Percentiles rank a stretch among this genome's conserved stretches.
phyloP scores from a whole-genome alignment of 768 basidiomycete genomes.

The Leccinum subgranulosum region DNA sequence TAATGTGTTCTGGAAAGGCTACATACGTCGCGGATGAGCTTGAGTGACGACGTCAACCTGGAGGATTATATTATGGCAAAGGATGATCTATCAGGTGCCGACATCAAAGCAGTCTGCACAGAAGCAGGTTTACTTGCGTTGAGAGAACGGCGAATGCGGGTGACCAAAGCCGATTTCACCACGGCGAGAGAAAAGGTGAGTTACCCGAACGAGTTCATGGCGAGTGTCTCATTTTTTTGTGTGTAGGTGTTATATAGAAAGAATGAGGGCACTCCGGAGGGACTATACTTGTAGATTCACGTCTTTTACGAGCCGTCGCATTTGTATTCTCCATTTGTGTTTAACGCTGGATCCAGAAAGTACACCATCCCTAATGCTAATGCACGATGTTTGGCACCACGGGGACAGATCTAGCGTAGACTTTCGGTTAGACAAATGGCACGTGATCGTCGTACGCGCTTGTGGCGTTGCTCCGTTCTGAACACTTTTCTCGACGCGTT shows the following conservation, averaged over 20 bases:
- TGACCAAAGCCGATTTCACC: constrained; percentile 88
- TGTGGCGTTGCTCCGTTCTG: neutral
- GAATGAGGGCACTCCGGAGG: constrained; percentile 95
- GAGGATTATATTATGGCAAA: constrained; percentile 96
- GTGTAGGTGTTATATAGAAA: constrained; percentile 84
- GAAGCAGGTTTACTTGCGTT: constrained; percentile 96
- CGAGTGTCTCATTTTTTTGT: constrained; percentile 9
- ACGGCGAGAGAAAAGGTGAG: constrained; percentile 89
- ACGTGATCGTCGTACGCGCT: neutral
- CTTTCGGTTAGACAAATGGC: neutral
- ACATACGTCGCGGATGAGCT: constrained; percentile 93
- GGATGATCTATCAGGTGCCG: constrained; percentile 94
- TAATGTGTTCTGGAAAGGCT: constrained; percentile 43
- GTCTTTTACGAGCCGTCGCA: constrained; percentile 5
- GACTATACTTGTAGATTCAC: constrained; percentile 65
- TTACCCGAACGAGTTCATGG: neutral
- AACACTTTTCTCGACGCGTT: neutral
- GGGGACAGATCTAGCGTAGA: neutral
- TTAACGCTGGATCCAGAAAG: neutral
- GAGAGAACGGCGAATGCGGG: constrained; percentile 92
- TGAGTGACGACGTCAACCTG: constrained; percentile 83
- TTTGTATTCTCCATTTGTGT: neutral
- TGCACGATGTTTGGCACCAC: neutral
- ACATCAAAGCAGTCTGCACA: constrained; percentile 98
- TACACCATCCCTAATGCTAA: neutral